phyloP scores from a whole-genome alignment of 192 early-diverging fungal species.

The Haplosporangium gracile region DNA sequence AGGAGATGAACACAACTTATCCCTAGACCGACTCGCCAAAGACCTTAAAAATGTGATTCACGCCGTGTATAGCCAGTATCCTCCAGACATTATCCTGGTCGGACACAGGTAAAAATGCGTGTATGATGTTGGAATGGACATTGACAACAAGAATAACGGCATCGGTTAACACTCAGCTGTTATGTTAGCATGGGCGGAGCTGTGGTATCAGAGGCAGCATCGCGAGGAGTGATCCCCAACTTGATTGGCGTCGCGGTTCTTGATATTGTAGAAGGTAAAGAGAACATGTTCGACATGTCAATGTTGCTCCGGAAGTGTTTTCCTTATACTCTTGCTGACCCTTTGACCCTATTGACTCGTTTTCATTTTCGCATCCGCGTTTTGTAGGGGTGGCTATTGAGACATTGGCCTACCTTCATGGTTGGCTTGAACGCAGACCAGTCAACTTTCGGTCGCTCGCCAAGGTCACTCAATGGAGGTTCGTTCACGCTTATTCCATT shows the following conservation, averaged over 20 bases:
- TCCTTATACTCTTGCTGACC: neutral
- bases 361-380: neutral
- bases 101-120: constrained; percentile 76
- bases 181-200: constrained; percentile 82
- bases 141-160: neutral
- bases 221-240: constrained; percentile 59
- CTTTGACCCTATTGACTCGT: neutral
- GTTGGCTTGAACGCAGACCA: constrained; percentile 62
- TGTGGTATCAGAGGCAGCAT: constrained; percentile 75
- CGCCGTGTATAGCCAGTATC: constrained; percentile 60
- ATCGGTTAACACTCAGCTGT: neutral
- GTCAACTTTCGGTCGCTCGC: constrained; percentile 61
- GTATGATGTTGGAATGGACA: neutral
- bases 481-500: constrained; percentile 8
- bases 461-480: constrained; percentile 71
- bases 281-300: neutral
- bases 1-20: constrained; percentile 65
- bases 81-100: constrained; percentile 73
- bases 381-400: constrained; percentile 67
- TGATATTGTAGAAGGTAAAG: constrained; percentile 85
- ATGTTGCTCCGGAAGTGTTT: neutral
- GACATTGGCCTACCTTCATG: constrained; percentile 63
- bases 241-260: constrained; percentile 76
- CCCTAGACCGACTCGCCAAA: constrained; percentile 66
- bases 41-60: constrained; percentile 69